Evolutionary conservation across 805 yeast species (phyloP), one percentile per base, ranked within the genome.

Genomic region (Isabelozyma gotoi): DNA sequence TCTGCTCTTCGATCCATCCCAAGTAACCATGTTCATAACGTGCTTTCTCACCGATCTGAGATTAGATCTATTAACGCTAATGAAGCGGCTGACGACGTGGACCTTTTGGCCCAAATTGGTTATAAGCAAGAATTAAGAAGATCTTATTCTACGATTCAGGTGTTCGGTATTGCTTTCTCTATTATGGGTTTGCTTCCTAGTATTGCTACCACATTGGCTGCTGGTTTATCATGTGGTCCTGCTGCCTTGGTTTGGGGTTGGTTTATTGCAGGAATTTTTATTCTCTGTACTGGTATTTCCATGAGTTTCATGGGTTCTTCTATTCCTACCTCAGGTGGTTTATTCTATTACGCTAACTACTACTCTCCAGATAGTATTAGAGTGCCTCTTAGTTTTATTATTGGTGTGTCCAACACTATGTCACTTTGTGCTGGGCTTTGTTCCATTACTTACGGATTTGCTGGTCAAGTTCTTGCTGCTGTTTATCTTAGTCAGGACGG

Each of bases 321-420:
- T 1, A 76, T 82, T 50, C 91, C 92, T 19, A 84, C 91, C 1
- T 78, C 85, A 16, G 91, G 91, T 42, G 91, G 91, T 7, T 65
- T 85, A 33, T 85, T 82, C 31, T 82, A 79, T 87, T 1, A 34
- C n/a, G 8, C 20, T 7, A 80, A 73, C 60, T 74, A 81, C 56
- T 84, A 81, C 56, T 81, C 89, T 19, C 90, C 88, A 2, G 75
- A 69, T 39, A 51, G 54, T 3, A 51, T 70, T 24, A 73, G 78
- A 54, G 74, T 76, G 15, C 80, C 82, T 0, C 59, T 82, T 24
- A 78, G 84, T 35, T 84, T 76, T 53, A 56, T 84, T 35, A 80
- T 84, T 46, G 92, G 90, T 4, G 76, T 82, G 53, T 74, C 85
- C 5, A 84, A 85, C 59, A 71, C 89, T 1, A 59, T 85, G 50